Base-by-base conservation (phyloP, 495 filamentous ascomycete genomes). In the Hyphodiscus hymeniophilus region DNA sequence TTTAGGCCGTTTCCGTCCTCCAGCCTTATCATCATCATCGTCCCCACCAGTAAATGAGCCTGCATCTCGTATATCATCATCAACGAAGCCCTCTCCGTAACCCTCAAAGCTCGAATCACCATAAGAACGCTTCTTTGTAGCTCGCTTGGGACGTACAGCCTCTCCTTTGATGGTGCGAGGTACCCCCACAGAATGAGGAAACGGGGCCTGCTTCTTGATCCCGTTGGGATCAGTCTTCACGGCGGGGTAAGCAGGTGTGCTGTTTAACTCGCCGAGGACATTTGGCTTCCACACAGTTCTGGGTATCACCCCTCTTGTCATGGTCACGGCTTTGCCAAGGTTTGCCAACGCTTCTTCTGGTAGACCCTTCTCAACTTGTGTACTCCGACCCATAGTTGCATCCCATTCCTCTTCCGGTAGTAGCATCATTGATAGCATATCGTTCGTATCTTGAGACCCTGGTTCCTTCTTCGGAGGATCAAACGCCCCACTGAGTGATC, bases 401-500 rank as follows among this genome's bases (percentile, higher is more conserved):
- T 76, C 71, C 61, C 76, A 81, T 38, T 73, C 75, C n/a, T 80
- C 72, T 18, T 76, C 70, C 23, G 73, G 73, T 11, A 69, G 60
- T 34, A 58, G 63, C 15, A 71, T 63, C 56, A 86, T 68, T 46
- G 59, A 65, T 16, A 64, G 41, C 21, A 79, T 55, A 33, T 64
- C 55, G 28, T 67, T 62, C 0, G 52, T 59, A 0, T 54, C 60
- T 7, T 66, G 57, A 12, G 52, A 48, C 12, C 26, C 41, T 28
- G 4, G 5, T 10, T 75, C 70, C 33, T 69, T 62, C 60, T 72
- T 74, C 22, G 66, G 63, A 1, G 66, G 66, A 47, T 79, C 74
- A 51, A 75, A 79, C 24, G 70, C 64, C 23, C 75, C 75, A 49
- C 65, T 66, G 1, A 79, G 59, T 45, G 69, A 70, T 21, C 20